phyloP scores from a whole-genome alignment of 228 moss, liverwort and hornwort genomes.

The Sphagnum fallax region DNA sequence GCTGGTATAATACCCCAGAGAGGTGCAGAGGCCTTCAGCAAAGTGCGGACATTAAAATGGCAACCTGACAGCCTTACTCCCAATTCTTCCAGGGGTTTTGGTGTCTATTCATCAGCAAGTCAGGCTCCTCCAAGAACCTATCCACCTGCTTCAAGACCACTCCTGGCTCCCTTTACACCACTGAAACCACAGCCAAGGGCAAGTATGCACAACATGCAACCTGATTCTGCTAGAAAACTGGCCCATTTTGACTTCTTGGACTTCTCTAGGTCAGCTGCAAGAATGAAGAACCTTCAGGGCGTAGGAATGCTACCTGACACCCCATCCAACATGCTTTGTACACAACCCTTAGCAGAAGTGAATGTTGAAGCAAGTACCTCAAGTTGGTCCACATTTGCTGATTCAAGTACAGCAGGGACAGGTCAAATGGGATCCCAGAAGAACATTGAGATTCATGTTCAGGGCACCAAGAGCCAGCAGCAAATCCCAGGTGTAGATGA shows the following conservation, averaged over 20 bases:
- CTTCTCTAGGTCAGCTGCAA: conserved; percentile 52
- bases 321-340: conserved; percentile 17
- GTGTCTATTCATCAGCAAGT: conserved; percentile 4
- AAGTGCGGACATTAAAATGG: conserved; percentile 66
- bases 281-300: conserved; percentile 49
- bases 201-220: conserved; percentile 3
- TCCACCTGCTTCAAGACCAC: background rate
- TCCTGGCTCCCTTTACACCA: conserved; percentile 10
- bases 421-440: conserved; percentile 17
- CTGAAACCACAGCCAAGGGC: conserved; percentile 28
- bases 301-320: conserved; percentile 17
- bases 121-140: conserved; percentile 10
- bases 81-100: conserved; percentile 26
- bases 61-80: conserved; percentile 11
- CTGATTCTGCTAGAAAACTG: conserved; percentile 3
- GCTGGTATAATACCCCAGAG: conserved; percentile 66
- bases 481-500: conserved; percentile 33
- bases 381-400: conserved; percentile 59
- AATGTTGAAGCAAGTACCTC: conserved; percentile 47
- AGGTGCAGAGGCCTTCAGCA: conserved; percentile 66
- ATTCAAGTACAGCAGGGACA: conserved; percentile 53
- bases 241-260: conserved; percentile 60
- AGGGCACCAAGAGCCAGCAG: conserved; percentile 21
- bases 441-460: conserved; percentile 25
- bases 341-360: conserved; percentile 19